Evolutionary conservation across 164 flowering plant genomes (phyloP).

Genomic region (Saururus chinensis): DNA sequence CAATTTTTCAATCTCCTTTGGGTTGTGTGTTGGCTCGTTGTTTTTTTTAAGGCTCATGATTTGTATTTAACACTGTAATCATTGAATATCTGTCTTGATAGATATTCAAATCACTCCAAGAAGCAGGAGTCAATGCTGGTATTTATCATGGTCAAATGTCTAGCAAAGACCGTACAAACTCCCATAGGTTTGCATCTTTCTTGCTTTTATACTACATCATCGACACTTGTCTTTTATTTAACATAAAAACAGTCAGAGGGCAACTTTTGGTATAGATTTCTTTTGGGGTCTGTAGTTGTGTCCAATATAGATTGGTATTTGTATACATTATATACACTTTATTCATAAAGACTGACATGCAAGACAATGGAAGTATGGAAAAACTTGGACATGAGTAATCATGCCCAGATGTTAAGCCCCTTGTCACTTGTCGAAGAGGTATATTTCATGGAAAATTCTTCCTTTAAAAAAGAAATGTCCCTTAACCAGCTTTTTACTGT

Average conservation of each 20-base stretch:
- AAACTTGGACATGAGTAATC: too few relatives aligned
- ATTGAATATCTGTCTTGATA: conserved; percentile 4
- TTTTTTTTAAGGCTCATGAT: too few relatives aligned
- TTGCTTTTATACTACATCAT: background rate
- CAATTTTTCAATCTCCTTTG: too few relatives aligned
- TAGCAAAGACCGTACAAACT: conserved; percentile 38
- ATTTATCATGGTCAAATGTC: conserved; percentile 61
- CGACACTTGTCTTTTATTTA: background rate
- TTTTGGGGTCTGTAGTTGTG: too few relatives aligned
- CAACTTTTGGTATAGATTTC: too few relatives aligned
- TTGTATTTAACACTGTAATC: too few relatives aligned
- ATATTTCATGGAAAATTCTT: background rate
- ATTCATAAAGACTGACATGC: too few relatives aligned
- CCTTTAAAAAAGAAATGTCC: background rate
- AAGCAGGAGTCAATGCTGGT: conserved; percentile 39
- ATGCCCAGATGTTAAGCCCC: too few relatives aligned
- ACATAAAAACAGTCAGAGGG: too few relatives aligned
- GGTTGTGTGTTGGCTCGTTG: background rate
- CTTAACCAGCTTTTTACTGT: background rate
- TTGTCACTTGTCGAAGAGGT: background rate
- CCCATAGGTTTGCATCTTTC: conserved; percentile 33
- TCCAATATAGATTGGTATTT: too few relatives aligned
- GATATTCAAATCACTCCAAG: conserved; percentile 32
- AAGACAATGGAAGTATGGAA: too few relatives aligned
- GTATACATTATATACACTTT: too few relatives aligned